Percentiles rank a stretch among this genome's conserved stretches.
These are phyloP conservation scores for Lippia alba DNA, from an alignment of 305 asterid genomes.

Conservation along the genomic window DNA sequence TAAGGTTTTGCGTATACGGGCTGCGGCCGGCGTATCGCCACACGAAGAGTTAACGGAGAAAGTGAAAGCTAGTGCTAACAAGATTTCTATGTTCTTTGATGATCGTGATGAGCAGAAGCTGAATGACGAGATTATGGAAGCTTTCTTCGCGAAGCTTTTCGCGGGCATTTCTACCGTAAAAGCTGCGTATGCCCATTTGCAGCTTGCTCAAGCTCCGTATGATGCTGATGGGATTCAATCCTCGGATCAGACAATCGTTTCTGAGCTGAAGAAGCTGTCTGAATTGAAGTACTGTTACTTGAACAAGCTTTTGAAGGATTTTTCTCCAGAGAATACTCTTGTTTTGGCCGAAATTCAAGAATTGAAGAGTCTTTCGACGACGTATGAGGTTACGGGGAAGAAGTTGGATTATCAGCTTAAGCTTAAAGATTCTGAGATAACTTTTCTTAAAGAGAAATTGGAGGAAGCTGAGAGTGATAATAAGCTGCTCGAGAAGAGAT, in stretches of 20 bases:
- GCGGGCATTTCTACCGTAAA: conserved; percentile 72
- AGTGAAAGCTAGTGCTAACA: conserved; percentile 38
- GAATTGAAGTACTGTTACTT: conserved; percentile 65
- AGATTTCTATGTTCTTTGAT: conserved; percentile 14
- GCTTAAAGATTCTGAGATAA: conserved; percentile 81
- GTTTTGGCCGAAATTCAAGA: conserved; percentile 67
- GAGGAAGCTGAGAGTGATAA: conserved; percentile 61
- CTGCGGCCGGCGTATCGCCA: conserved; percentile 27
- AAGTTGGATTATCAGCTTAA: conserved; percentile 74
- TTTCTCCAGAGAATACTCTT: conserved; percentile 57
- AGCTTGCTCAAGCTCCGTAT: conserved; percentile 76
- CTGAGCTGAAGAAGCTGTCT: conserved; percentile 72
- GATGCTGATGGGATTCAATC: conserved; percentile 82
- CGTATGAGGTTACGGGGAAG: conserved; percentile 65
- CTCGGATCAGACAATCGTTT: conserved; percentile 63
- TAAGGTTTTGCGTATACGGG: conserved; percentile 45
- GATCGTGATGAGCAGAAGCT: conserved; percentile 38
- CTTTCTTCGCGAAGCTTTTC: conserved; percentile 75
- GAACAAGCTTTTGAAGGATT: conserved; percentile 59
- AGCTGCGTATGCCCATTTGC: conserved; percentile 82
- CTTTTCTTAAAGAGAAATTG: conserved; percentile 72
- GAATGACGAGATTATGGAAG: conserved; percentile 48
- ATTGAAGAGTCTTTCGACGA: conserved; percentile 60
- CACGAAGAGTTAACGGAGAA: conserved; percentile 26
- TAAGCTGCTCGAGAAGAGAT: conserved; percentile 58